These are phyloP conservation scores for Pyrenophora seminiperda DNA, from an alignment of 2,329 filamentous ascomycete genomes.

Conservation along the genomic window DNA sequence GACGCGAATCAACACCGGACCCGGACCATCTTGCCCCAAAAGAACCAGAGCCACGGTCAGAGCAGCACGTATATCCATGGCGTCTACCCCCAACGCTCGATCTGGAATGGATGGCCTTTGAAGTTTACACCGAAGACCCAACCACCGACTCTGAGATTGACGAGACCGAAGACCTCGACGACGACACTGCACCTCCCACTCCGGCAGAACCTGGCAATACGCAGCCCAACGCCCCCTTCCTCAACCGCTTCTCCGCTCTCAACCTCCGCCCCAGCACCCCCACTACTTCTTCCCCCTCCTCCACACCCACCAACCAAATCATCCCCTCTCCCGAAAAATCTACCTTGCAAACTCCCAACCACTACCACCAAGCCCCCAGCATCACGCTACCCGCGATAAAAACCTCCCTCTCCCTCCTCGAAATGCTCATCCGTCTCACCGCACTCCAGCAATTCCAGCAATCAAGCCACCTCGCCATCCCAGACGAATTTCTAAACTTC, in stretches of 20 bases:
- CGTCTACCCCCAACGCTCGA: slow-evolving; percentile 76
- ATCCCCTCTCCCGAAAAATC: slow-evolving; percentile 34
- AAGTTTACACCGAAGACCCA: slow-evolving; percentile 74
- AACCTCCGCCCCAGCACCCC: slow-evolving; percentile 46
- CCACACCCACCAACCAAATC: slow-evolving; percentile 32
- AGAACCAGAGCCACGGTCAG: neutral
- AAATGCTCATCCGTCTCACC: slow-evolving; percentile 84
- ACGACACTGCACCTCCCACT: slow-evolving; percentile 23
- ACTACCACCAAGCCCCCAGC: slow-evolving; percentile 11
- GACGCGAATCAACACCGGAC: slow-evolving; percentile 48
- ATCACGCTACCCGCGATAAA: slow-evolving; percentile 58
- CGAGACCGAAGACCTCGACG: slow-evolving; percentile 33
- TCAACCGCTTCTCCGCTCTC: slow-evolving; percentile 54
- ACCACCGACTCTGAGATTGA: slow-evolving; percentile 61
- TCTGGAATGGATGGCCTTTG: slow-evolving; percentile 88
- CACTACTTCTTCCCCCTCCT: slow-evolving; percentile 13
- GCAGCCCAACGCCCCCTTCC: slow-evolving; percentile 49
- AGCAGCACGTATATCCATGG: slow-evolving; percentile 53
- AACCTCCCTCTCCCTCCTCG: slow-evolving; percentile 78
- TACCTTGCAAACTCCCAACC: slow-evolving; percentile 10
- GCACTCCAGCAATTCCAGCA: slow-evolving; percentile 93
- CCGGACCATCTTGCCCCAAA: slow-evolving; percentile 14
- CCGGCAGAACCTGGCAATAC: slow-evolving; percentile 22
- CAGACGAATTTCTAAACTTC: slow-evolving; percentile 86
- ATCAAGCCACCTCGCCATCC: slow-evolving; percentile 83